A percentile compares a stretch with the other conserved stretches of the same genome.
phyloP scores from a whole-genome alignment of 1,284 basidiomycete genomes.

The Ganoderma sinense region DNA sequence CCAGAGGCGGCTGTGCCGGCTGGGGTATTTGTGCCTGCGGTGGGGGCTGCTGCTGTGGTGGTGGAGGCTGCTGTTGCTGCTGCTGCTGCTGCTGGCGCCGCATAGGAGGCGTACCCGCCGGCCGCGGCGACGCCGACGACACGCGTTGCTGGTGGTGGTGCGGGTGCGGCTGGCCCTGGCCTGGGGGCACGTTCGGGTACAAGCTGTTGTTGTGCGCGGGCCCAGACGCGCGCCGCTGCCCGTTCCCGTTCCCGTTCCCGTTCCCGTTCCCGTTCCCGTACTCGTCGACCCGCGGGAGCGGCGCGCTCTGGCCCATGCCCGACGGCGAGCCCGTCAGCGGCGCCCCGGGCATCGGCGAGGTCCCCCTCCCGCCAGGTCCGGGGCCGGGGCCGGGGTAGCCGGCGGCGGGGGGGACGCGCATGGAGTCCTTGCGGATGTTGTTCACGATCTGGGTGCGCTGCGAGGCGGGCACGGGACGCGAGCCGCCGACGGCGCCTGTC shows the following conservation, averaged over 20 bases:
- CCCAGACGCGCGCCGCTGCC: constrained; percentile 9
- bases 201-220: constrained; percentile 8
- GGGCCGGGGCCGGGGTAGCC: neutral
- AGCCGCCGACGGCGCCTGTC: constrained; percentile 28
- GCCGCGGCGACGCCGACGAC: constrained; percentile 8
- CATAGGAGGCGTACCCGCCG: constrained; percentile 26
- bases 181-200: constrained; percentile 10
- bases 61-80: constrained; percentile 5
- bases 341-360: neutral
- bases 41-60: neutral
- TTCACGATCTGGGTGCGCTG: constrained; percentile 41
- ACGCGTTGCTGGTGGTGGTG: constrained; percentile 6
- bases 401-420: constrained; percentile 16
- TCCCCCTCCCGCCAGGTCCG: constrained; percentile 6
- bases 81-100: constrained; percentile 20
- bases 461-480: constrained; percentile 23
- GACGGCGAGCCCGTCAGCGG: constrained; percentile 23
- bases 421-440: constrained; percentile 43
- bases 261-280: constrained; percentile 13
- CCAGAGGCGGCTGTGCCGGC: constrained; percentile 12
- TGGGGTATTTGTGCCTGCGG: neutral
- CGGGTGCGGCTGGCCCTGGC: constrained; percentile 11
- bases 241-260: constrained; percentile 11
- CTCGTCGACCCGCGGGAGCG: constrained; percentile 27
- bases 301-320: constrained; percentile 19